Percentiles rank a stretch among this genome's conserved stretches.
Evolutionary conservation across 139 green algal genomes (phyloP).

Genomic region (Chlorella vulgaris): DNA sequence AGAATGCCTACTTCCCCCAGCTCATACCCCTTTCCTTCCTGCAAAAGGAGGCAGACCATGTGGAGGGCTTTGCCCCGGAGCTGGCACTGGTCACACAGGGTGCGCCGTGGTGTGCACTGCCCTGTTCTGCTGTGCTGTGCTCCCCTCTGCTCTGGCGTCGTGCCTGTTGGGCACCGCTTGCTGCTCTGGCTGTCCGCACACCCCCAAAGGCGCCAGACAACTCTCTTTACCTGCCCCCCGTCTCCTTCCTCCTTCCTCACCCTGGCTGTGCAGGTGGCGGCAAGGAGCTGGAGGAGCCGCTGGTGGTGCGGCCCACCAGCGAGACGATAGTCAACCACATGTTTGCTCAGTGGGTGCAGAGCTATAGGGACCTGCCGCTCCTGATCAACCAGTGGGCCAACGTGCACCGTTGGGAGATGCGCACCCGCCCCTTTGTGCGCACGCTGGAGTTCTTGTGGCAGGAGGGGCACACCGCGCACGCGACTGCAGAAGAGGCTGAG

Average conservation of each 20-base stretch:
- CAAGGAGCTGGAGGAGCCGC: conserved; percentile 97
- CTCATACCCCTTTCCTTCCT: conserved; percentile 99
- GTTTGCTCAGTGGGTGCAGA: conserved; percentile 91
- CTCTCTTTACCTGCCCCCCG: not conserved
- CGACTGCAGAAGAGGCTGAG: conserved; percentile 92
- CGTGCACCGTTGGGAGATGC: conserved; percentile 99
- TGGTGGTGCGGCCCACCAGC: conserved; percentile 95
- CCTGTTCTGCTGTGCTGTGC: too few relatives aligned
- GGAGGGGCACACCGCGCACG: conserved; percentile 98
- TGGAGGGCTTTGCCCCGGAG: conserved; percentile 99
- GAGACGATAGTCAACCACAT: conserved; percentile 99
- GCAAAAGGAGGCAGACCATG: conserved; percentile 96
- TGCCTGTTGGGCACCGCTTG: too few relatives aligned
- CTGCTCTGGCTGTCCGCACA: not conserved
- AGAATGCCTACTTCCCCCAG: conserved; percentile 98
- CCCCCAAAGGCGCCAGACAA: not conserved
- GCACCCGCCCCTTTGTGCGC: conserved; percentile 96
- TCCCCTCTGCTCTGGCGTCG: too few relatives aligned
- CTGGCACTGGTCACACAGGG: conserved; percentile 97
- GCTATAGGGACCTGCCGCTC: conserved; percentile 95
- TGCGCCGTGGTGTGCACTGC: not conserved
- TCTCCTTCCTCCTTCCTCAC: not conserved
- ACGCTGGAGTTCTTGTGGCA: conserved; percentile 99
- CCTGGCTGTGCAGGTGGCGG: conserved; percentile 68
- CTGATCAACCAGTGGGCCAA: conserved; percentile 99